Conservation (phyloP, 2,329 filamentous ascomycete species). For the Penicillium digitatum region DNA sequence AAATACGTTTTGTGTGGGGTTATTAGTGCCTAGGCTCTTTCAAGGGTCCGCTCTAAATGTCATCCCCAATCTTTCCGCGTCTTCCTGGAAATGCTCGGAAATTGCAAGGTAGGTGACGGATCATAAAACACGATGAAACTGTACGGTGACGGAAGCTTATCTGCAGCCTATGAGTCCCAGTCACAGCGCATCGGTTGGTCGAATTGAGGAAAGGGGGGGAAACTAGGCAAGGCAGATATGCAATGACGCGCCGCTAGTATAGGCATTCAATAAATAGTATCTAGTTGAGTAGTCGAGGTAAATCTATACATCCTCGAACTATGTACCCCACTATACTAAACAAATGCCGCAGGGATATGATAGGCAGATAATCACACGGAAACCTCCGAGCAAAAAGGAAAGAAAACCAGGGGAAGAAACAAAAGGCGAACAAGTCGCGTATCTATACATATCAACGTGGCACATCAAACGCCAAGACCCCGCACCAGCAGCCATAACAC, state of each 20-base stretch:
- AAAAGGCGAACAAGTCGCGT: not conserved
- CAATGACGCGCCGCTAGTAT: conserved; percentile 2
- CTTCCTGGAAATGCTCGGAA: not conserved
- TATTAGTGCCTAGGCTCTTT: not conserved
- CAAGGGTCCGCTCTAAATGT: not conserved
- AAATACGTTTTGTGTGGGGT: not conserved
- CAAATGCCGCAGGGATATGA: conserved; percentile 5
- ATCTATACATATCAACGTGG: conserved; percentile 4
- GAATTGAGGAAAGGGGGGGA: not conserved
- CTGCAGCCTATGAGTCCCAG: conserved; percentile 10
- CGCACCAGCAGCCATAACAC: conserved; percentile 89
- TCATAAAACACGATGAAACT: not conserved
- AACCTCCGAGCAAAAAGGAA: conserved; percentile 1
- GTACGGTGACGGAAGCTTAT: conserved; percentile 11
- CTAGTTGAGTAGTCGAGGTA: not conserved
- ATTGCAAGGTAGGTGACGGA: not conserved
- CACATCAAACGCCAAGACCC: conserved; percentile 52
- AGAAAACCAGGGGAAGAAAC: not conserved
- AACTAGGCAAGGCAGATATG: conserved; percentile 6
- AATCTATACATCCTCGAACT: conserved; percentile 2
- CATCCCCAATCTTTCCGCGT: not conserved
- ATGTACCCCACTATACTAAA: conserved; percentile 7
- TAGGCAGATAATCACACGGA: not conserved
- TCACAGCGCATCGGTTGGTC: not conserved
- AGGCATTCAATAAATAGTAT: conserved; percentile 5